These are phyloP conservation scores for Hortiboletus rubellus DNA, from an alignment of 1,284 basidiomycete species.

Conservation along the genomic window DNA sequence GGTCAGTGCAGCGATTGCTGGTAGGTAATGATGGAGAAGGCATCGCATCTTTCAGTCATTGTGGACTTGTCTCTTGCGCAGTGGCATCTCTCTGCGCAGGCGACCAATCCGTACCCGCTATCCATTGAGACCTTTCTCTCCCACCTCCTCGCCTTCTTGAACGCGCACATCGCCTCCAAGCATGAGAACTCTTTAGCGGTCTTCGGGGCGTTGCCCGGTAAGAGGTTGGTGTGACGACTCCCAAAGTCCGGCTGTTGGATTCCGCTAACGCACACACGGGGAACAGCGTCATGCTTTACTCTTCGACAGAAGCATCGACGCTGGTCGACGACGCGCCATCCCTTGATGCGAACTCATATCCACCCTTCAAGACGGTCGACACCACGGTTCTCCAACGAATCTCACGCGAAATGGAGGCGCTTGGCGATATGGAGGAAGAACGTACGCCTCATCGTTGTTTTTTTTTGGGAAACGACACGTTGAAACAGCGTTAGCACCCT, in stretches of 20 bases:
- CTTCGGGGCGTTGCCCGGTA: slow-evolving; percentile 84
- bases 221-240: slow-evolving; percentile 53
- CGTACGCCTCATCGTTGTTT: slow-evolving; percentile 37
- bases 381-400: slow-evolving; percentile 65
- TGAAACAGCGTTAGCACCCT: slow-evolving; percentile 47
- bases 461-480: background rate
- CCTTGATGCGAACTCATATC: slow-evolving; percentile 78
- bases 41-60: slow-evolving; percentile 78
- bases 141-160: slow-evolving; percentile 87
- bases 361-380: slow-evolving; percentile 78
- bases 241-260: background rate
- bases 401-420: slow-evolving; percentile 55
- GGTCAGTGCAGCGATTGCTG: background rate
- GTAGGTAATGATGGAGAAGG: slow-evolving; percentile 44
- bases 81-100: slow-evolving; percentile 67
- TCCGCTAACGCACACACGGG: background rate
- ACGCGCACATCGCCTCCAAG: slow-evolving; percentile 87
- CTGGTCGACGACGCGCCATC: slow-evolving; percentile 39
- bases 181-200: slow-evolving; percentile 93
- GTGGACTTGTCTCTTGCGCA: slow-evolving; percentile 81
- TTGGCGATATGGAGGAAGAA: slow-evolving; percentile 51
- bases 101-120: slow-evolving; percentile 51
- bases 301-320: slow-evolving; percentile 53
- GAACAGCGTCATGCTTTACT: slow-evolving; percentile 70
- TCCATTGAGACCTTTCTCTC: slow-evolving; percentile 69